Base-by-base conservation (phyloP, 1,139 yeast species). In the Zhuliangozyma parablackwelliae region DNA sequence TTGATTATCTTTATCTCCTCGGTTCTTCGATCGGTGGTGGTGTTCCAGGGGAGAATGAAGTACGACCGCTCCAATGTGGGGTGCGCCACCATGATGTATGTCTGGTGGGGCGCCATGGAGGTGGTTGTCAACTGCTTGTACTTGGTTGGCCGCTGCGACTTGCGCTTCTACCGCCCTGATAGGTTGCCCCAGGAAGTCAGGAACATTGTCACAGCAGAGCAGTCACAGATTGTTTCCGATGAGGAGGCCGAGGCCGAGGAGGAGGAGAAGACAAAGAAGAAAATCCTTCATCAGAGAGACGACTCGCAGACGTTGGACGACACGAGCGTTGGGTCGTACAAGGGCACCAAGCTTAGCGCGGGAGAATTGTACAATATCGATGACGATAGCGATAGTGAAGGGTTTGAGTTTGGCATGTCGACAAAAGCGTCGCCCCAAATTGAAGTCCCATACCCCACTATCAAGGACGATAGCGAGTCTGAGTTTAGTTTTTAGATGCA, bases 121-220 rank as follows among this genome's bases (percentile, higher is more conserved):
- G 69, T 71, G 0, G 45, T 80, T 24, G 74, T 81, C 40, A 70
- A 79, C 40, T 44, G 78, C 6, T 40, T 80, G 32, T 80, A 79
- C 56, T 57, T 84, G 32, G 56, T 79, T 24, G 79, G 80, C 30
- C 69, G 94, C 53, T 76, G 81, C 35, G 94, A 84, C 55, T 69
- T 84, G 49, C 70, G 94, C 53, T 84, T 84, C 62, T 84, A 84
- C 68, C 78, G 87, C 57, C 92, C 92, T 21, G 92, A 82, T 50
- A 57, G 61, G 41, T 60, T 77, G 39, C 73, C 75, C 7, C 45
- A 51, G 27, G 58, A 57, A 36, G 73, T 69, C 16, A 53, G 73
- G 38, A 46, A 58, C 20, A 67, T 69, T 32, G 60, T 68, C 33
- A 69, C 75, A 3, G 74, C 74, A 2, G 69, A 69, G 41, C 75